Conservation (phyloP, 2,329 filamentous ascomycete species). For the Aspergillus quadricinctus region DNA sequence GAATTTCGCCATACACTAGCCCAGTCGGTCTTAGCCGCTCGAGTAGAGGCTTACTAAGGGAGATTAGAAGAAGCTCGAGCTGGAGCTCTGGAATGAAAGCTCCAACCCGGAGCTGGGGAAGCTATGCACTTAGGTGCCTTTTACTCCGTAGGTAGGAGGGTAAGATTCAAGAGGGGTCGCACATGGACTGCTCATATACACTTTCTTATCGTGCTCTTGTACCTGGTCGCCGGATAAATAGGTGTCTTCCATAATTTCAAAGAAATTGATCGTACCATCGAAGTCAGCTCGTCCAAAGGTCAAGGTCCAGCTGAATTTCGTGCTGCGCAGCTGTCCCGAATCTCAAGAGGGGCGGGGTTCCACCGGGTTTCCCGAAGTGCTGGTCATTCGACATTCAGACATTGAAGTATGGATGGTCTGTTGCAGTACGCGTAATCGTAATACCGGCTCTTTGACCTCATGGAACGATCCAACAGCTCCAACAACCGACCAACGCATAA, state of each 20-base stretch:
- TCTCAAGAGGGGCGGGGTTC: conserved; percentile 10
- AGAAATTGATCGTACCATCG: neutral
- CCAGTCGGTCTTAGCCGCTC: conserved; percentile 1
- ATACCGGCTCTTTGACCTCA: neutral
- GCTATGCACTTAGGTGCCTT: conserved; percentile 1
- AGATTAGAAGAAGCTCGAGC: conserved; percentile 10
- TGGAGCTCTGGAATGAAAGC: conserved; percentile 18
- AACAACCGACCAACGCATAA: neutral
- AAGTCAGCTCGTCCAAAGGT: neutral
- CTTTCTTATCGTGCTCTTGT: neutral
- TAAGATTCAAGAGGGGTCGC: conserved; percentile 3
- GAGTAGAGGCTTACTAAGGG: neutral
- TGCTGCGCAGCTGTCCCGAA: conserved; percentile 14
- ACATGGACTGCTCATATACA: conserved; percentile 5
- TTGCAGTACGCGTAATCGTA: neutral
- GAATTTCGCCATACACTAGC: conserved; percentile 12
- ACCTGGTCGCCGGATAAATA: neutral
- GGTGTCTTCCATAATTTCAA: neutral
- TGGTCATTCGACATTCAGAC: conserved; percentile 7
- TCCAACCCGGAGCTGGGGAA: conserved; percentile 16
- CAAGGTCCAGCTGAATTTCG: conserved; percentile 4
- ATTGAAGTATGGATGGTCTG: neutral
- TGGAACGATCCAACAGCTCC: neutral
- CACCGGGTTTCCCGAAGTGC: conserved; percentile 14
- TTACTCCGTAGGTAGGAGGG: neutral